Evolutionary conservation across 345 rosid species (phyloP).

Genomic region (Punica granatum): DNA sequence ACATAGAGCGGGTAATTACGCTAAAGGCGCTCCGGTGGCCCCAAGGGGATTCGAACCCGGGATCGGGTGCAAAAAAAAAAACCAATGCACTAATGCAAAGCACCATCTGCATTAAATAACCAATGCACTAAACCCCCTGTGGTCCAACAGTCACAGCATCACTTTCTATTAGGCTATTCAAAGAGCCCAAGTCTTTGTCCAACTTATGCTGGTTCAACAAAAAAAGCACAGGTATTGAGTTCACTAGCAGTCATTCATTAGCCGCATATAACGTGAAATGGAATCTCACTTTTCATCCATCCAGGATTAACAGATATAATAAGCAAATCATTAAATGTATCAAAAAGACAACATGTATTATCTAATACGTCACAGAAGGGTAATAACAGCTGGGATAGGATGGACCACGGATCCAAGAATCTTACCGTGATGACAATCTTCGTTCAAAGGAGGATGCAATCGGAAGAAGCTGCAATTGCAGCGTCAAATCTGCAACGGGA

Average conservation of each 20-base stretch:
- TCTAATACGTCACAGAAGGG: neutral
- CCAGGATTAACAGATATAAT: neutral
- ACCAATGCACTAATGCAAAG: neutral
- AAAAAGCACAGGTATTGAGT: no score
- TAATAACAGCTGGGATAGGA: neutral
- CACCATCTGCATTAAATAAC: neutral
- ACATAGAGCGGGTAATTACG: no score
- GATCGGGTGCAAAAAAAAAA: neutral
- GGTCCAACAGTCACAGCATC: no score
- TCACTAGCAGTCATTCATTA: no score
- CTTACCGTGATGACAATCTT: neutral
- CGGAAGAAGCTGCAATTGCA: neutral
- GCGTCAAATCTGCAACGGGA: neutral
- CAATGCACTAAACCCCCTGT: no score
- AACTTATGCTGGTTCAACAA: no score
- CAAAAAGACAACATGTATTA: neutral
- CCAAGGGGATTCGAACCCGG: no score
- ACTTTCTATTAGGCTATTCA: no score
- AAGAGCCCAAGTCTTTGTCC: no score
- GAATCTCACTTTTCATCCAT: neutral
- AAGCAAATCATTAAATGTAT: neutral
- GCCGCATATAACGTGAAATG: no score
- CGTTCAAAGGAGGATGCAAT: neutral
- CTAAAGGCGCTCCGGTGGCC: no score
- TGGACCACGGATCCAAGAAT: neutral